Conservation (phyloP, 2,329 filamentous ascomycete genomes). For the Exophiala phaeomuriformis region DNA sequence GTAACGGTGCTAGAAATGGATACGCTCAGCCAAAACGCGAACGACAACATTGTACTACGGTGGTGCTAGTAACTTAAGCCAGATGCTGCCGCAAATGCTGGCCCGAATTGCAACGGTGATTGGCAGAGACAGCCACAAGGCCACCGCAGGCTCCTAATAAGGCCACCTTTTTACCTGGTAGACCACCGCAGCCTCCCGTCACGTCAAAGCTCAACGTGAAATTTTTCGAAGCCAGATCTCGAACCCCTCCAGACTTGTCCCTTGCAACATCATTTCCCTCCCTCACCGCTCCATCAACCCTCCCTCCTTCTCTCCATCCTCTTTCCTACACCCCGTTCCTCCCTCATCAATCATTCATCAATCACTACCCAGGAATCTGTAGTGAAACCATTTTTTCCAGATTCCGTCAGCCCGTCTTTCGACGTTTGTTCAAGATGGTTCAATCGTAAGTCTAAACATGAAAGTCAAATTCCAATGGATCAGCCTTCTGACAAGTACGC, state of each 20-base stretch:
- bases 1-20: neutral
- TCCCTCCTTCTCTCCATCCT: constrained; percentile 2
- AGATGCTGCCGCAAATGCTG: too few species aligned
- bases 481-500: constrained; percentile 12
- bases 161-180: neutral
- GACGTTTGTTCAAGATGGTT: constrained; percentile 46
- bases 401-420: constrained; percentile 4
- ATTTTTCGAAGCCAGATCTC: constrained; percentile 1
- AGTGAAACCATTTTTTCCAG: constrained; percentile 5
- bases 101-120: neutral
- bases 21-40: too few species aligned
- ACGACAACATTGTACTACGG: neutral
- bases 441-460: constrained; percentile 46
- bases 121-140: neutral
- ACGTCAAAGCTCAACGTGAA: constrained; percentile 11
- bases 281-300: neutral
- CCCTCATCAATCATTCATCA: constrained; percentile 18
- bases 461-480: neutral
- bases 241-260: neutral
- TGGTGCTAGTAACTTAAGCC: neutral
- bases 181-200: neutral
- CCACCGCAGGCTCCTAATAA: neutral
- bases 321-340: constrained; percentile 19
- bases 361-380: constrained; percentile 17
- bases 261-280: neutral